Base-by-base conservation (phyloP, 208 protist species). In the Lotmaria passim region DNA sequence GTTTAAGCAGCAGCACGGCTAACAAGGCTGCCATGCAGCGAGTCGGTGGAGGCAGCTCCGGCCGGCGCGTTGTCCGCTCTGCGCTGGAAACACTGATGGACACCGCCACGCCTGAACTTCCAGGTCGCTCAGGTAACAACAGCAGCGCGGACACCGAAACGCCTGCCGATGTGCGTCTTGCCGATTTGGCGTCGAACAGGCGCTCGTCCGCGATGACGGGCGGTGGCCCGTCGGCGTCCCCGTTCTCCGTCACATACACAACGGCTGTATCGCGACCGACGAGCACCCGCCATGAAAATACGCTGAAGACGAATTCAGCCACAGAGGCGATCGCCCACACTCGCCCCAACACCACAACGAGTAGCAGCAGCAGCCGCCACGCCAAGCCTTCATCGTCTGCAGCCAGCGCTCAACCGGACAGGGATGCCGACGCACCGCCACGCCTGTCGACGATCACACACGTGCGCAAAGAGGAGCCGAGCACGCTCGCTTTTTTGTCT, bases 1-100 rank as follows among this genome's bases (percentile, higher is more conserved):
- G 68, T n/a, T 17, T 14, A 19, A 53, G 36, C 47, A n/a, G n/a
- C n/a, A n/a, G n/a, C n/a, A 38, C 61, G 15, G 3, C 53, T 15
- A 4, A 44, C 7, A 48, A 55, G 4, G 21, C 39, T 6, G 51
- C 38, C 7, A 24, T 51, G 43, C 38, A 63, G 55, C 50, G 59
- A 30, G 53, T 59, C 24, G 72, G 73, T 14, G n/a, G n/a, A n/a
- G 62, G 53, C 24, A 82, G 70, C 55, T 82, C 70, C 44, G 61
- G 75, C 24, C 73, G 78, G 19, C 85, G 85, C 15, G 83, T 91
- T 12, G 79, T 91, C n/a, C 89, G 85, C 26, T 94, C 89, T 11
- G 89, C 89, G 0, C 73, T 94, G 12, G 89, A 94, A 71, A 48
- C 78, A 36, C 62, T 94, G 38, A 72, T 83, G 52, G 83, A 91